These are phyloP conservation scores for Sugiyamaella grinbergsii DNA, from an alignment of 1,139 yeast genomes.

Conservation along the genomic window DNA sequence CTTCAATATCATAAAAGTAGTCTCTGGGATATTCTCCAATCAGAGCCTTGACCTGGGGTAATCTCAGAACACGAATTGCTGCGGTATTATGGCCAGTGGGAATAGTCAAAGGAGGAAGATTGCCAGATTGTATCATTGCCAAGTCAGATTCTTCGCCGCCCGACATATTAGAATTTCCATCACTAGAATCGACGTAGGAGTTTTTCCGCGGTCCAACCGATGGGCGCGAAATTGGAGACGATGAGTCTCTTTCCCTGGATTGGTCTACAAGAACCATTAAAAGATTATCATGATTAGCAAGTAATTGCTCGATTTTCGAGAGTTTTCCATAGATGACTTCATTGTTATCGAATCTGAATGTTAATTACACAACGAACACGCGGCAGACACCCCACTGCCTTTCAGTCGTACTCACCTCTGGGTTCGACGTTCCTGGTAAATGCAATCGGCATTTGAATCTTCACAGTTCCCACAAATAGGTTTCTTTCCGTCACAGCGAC, in stretches of 20 bases:
- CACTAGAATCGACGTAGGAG: slow-evolving; percentile 15
- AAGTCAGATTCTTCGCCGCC: slow-evolving; percentile 5
- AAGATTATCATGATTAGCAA: slow-evolving; percentile 16
- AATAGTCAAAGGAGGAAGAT: slow-evolving; percentile 25
- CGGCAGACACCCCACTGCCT: neutral
- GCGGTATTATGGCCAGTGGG: slow-evolving; percentile 27
- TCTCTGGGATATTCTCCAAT: slow-evolving; percentile 29
- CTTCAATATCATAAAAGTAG: slow-evolving; percentile 26
- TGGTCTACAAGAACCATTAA: slow-evolving; percentile 17
- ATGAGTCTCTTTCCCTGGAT: slow-evolving; percentile 7
- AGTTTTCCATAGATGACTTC: slow-evolving; percentile 13
- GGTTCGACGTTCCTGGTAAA: slow-evolving; percentile 24
- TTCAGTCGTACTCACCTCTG: slow-evolving; percentile 20
- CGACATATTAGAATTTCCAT: slow-evolving; percentile 5
- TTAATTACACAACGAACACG: neutral
- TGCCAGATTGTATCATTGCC: slow-evolving; percentile 4
- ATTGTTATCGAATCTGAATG: slow-evolving; percentile 10
- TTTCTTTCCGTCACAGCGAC: slow-evolving; percentile 28
- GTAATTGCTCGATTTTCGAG: slow-evolving; percentile 12
- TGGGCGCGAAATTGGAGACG: slow-evolving; percentile 13
- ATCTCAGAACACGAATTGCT: slow-evolving; percentile 24
- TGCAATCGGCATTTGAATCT: slow-evolving; percentile 25
- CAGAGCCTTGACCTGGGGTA: slow-evolving; percentile 24
- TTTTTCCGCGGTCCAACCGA: slow-evolving; percentile 1
- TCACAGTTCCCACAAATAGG: slow-evolving; percentile 28